A percentile compares a stretch with the other conserved stretches of the same genome.
Conservation (phyloP, 179 eudicot species). For the Amaranthus tricolor region DNA sequence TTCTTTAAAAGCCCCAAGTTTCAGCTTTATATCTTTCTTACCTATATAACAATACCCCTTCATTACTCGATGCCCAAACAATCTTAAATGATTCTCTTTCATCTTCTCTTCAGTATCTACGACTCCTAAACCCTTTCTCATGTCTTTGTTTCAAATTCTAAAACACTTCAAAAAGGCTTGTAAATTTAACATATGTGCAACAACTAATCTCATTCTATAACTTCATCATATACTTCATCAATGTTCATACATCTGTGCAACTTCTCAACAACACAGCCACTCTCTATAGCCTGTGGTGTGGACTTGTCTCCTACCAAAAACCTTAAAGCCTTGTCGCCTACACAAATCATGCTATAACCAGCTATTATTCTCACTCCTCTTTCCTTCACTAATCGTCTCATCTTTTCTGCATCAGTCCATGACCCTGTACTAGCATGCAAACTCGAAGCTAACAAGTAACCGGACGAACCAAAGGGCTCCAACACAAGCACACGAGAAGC, state of each 20-base stretch:
- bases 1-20: too few species aligned
- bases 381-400: slow-evolving; percentile 62
- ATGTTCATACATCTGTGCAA: slow-evolving; percentile 50
- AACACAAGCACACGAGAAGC: slow-evolving; percentile 47
- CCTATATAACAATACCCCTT: too few species aligned
- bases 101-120: too few species aligned
- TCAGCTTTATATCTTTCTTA: too few species aligned
- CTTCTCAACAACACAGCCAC: slow-evolving; percentile 34
- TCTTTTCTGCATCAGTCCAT: slow-evolving; percentile 59
- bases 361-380: slow-evolving; percentile 52
- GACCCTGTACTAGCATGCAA: slow-evolving; percentile 59
- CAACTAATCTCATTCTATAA: slow-evolving; percentile 3
- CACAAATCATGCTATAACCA: slow-evolving; percentile 45
- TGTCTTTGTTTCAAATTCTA: too few species aligned
- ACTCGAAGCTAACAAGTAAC: slow-evolving; percentile 65
- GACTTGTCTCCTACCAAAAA: slow-evolving; percentile 63
- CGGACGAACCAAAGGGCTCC: slow-evolving; percentile 67
- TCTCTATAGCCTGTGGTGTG: slow-evolving; percentile 31
- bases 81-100: too few species aligned
- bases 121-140: too few species aligned
- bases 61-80: too few species aligned
- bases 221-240: slow-evolving; percentile 24
- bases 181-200: too few species aligned
- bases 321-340: slow-evolving; percentile 34
- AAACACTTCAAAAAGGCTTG: too few species aligned